Evolutionary conservation across 2,329 filamentous ascomycete species (phyloP).

Genomic region (Microsporum ferrugineum): DNA sequence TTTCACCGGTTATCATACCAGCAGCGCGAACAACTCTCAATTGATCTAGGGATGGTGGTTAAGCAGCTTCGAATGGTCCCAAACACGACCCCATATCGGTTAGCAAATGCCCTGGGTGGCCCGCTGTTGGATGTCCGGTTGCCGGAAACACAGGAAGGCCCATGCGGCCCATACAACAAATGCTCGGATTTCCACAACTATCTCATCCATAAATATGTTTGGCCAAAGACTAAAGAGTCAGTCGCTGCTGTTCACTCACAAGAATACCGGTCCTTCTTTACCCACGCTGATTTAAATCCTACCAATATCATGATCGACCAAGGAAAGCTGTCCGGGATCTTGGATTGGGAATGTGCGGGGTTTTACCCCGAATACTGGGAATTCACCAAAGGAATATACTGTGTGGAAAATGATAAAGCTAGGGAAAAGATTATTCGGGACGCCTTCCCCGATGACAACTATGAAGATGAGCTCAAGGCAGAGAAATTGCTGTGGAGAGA

Average conservation of each 20-base stretch:
- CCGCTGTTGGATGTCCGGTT: background rate
- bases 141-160: background rate
- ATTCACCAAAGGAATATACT: constrained; percentile 18
- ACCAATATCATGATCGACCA: constrained; percentile 24
- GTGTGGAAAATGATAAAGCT: background rate
- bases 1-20: background rate
- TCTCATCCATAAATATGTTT: background rate
- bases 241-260: background rate
- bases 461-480: background rate
- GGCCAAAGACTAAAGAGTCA: background rate
- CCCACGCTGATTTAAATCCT: constrained; percentile 23
- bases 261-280: constrained; percentile 15
- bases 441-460: background rate
- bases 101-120: background rate
- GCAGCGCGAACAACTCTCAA: background rate
- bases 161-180: background rate
- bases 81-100: background rate
- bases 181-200: background rate
- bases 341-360: constrained; percentile 32
- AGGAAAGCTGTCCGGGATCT: constrained; percentile 20
- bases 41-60: background rate
- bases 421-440: background rate
- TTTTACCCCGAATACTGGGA: constrained; percentile 35
- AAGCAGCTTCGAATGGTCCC: background rate
- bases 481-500: background rate